Conservation (phyloP, 2,329 filamentous ascomycete species). For the Incumbomyces lentus region DNA sequence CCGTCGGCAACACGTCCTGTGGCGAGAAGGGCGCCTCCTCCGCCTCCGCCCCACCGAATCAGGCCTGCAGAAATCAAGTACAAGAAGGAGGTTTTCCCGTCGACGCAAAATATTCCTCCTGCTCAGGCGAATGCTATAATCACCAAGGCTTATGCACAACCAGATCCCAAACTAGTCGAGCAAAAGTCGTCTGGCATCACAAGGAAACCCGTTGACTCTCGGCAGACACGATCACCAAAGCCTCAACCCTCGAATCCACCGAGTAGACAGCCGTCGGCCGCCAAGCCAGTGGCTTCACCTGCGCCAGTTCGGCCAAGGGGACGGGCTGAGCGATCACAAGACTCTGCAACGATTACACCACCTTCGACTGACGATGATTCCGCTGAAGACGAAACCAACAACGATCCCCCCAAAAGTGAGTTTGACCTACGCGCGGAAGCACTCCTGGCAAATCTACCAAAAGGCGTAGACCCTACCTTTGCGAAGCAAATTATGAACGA, state of each 20-base stretch:
- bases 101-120: constrained; percentile 21
- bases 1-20: constrained; percentile 12
- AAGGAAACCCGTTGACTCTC: constrained; percentile 27
- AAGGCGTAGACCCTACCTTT: constrained; percentile 68
- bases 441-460: constrained; percentile 67
- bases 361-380: constrained; percentile 40
- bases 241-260: neutral
- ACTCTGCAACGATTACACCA: constrained; percentile 35
- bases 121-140: constrained; percentile 15
- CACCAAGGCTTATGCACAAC: constrained; percentile 13
- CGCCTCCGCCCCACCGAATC: constrained; percentile 11
- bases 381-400: constrained; percentile 36
- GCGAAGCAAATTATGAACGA: constrained; percentile 93
- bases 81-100: constrained; percentile 40
- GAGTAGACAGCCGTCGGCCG: neutral
- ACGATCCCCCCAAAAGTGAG: constrained; percentile 37
- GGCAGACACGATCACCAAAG: neutral
- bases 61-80: constrained; percentile 30
- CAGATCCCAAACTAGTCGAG: constrained; percentile 2
- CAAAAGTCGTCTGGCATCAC: constrained; percentile 13
- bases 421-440: constrained; percentile 48
- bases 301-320: constrained; percentile 6
- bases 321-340: constrained; percentile 23
- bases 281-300: neutral
- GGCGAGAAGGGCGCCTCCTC: constrained; percentile 9